Conservation (phyloP, 371 early-diverging fungal genomes). For the Conidiobolus incongruus region DNA sequence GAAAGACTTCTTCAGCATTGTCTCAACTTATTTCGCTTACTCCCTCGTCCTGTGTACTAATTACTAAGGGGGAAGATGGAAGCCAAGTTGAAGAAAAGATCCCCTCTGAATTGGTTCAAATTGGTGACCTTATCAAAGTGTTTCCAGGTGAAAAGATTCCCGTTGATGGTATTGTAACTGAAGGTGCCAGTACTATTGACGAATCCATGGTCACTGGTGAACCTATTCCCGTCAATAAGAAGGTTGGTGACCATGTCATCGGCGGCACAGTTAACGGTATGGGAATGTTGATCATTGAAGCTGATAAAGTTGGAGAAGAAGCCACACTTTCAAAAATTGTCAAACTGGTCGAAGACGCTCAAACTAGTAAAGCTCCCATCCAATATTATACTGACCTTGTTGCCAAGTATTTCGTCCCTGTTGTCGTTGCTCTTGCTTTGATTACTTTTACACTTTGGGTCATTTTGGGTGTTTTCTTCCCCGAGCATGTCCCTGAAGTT, state of each 20-base stretch:
- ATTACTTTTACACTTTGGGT: conserved; percentile 63
- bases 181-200: conserved; percentile 70
- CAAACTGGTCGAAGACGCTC: conserved; percentile 72
- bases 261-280: conserved; percentile 86
- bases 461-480: conserved; percentile 20
- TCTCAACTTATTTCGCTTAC: conserved; percentile 68
- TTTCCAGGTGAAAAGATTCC: conserved; percentile 87
- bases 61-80: too few species aligned
- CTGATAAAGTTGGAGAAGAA: conserved; percentile 56
- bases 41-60: conserved; percentile 47
- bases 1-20: conserved; percentile 69
- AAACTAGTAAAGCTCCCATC: conserved; percentile 67
- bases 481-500: conserved; percentile 21
- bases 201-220: conserved; percentile 98
- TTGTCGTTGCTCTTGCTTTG: conserved; percentile 42
- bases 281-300: conserved; percentile 42
- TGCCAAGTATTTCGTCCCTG: conserved; percentile 79
- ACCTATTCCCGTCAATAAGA: conserved; percentile 66
- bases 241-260: conserved; percentile 38
- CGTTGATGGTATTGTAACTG: conserved; percentile 73
- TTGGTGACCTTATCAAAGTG: conserved; percentile 61
- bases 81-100: conserved; percentile 66
- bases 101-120: conserved; percentile 65
- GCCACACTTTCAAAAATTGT: conserved; percentile 70
- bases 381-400: conserved; percentile 63